A percentile compares a stretch with the other conserved stretches of the same genome.
Conservation (phyloP, 495 filamentous ascomycete species). For the Penicillium ucsense region DNA sequence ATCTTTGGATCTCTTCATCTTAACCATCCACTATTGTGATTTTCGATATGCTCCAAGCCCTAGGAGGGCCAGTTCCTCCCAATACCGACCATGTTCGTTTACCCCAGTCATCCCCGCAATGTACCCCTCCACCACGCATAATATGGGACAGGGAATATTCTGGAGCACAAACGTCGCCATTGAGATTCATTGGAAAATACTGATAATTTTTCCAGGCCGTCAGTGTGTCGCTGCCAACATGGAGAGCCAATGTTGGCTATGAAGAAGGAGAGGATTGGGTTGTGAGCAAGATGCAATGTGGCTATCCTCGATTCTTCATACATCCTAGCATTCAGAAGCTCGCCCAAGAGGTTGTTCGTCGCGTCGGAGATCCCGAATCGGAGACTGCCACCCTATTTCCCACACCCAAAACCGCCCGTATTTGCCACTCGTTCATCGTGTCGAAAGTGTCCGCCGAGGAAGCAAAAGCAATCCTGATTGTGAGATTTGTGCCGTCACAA, state of each 20-base stretch:
- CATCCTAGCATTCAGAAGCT: constrained; percentile 74
- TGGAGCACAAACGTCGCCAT: not conserved
- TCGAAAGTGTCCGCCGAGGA: constrained; percentile 40
- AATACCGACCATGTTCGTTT: constrained; percentile 47
- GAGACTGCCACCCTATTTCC: constrained; percentile 78
- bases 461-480: constrained; percentile 43
- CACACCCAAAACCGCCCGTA: constrained; percentile 49
- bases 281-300: constrained; percentile 71
- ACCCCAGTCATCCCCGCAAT: constrained; percentile 12
- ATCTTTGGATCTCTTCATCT: not conserved
- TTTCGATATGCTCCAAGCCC: constrained; percentile 28
- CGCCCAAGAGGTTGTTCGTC: constrained; percentile 53
- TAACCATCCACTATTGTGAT: not conserved
- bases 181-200: not conserved
- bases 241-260: constrained; percentile 81
- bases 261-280: constrained; percentile 90
- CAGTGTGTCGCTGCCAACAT: constrained; percentile 92
- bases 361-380: constrained; percentile 44
- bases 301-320: constrained; percentile 94
- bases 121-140: constrained; percentile 10
- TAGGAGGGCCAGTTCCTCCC: constrained; percentile 37
- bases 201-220: constrained; percentile 55
- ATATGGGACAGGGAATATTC: no score
- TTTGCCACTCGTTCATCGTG: constrained; percentile 66
- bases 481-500: constrained; percentile 53